A percentile compares a stretch with the other conserved stretches of the same genome.
These are phyloP conservation scores for Coniella lustricola DNA, from an alignment of 2,329 filamentous ascomycete species.

Conservation along the genomic window DNA sequence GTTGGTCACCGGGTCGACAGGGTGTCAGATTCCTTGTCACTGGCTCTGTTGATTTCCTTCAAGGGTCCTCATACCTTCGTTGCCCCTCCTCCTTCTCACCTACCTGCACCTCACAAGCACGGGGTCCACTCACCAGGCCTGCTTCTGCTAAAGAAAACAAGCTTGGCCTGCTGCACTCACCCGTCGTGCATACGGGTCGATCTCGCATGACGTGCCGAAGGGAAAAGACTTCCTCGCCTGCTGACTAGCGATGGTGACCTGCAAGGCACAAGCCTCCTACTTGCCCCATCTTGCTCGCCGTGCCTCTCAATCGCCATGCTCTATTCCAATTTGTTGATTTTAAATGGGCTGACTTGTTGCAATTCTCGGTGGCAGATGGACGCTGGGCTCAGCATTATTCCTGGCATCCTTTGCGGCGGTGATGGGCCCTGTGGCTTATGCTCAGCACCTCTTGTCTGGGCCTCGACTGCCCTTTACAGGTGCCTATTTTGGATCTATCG, in stretches of 20 bases:
- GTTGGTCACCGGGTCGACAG: constrained; percentile 1
- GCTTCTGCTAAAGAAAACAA: constrained; percentile 13
- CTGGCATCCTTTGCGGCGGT: constrained; percentile 87
- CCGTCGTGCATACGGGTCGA: constrained; percentile 27
- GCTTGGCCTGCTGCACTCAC: constrained; percentile 27
- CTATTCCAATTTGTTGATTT: neutral
- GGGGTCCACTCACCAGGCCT: constrained; percentile 8
- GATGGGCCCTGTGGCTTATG: constrained; percentile 82
- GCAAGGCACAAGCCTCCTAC: constrained; percentile 14
- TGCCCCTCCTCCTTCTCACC: neutral
- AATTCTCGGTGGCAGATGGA: constrained; percentile 62
- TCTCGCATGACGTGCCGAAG: constrained; percentile 20
- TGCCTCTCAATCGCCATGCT: neutral
- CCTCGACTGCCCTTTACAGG: constrained; percentile 86
- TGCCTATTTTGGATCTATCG: constrained; percentile 90
- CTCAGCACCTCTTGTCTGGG: constrained; percentile 76
- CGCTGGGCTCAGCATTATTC: constrained; percentile 84
- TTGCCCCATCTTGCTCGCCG: neutral
- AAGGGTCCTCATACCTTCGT: neutral
- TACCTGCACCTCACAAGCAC: constrained; percentile 10
- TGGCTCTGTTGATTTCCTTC: neutral
- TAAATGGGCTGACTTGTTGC: constrained; percentile 12
- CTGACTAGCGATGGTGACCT: constrained; percentile 22
- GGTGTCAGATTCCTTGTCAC: constrained; percentile 5
- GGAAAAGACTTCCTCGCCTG: constrained; percentile 14